These are phyloP conservation scores for Euphorbia corollata DNA, from an alignment of 441 rosid species.

Conservation along the genomic window DNA sequence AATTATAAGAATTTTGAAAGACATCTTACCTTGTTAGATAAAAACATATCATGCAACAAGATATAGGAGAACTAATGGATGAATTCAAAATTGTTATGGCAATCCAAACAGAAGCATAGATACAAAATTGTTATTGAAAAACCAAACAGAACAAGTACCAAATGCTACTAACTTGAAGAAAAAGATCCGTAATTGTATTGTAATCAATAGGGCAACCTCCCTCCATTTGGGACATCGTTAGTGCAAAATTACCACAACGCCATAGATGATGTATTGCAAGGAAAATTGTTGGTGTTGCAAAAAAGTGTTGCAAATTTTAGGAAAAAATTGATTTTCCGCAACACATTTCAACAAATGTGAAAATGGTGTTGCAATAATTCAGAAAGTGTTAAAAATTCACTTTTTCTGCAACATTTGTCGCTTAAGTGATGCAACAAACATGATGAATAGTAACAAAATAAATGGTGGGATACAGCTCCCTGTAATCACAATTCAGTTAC, in stretches of 20 bases:
- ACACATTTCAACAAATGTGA: no score
- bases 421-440: no score
- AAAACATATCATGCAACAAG: background rate
- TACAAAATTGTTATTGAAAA: no score
- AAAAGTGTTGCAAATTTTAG: no score
- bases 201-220: conserved; percentile 98
- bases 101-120: no score
- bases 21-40: background rate
- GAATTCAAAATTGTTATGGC: background rate
- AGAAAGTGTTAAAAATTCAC: no score
- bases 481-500: conserved; percentile 29
- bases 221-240: conserved; percentile 99
- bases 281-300: no score
- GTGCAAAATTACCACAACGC: conserved; percentile 73
- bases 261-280: no score
- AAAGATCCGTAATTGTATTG: conserved; percentile 96
- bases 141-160: background rate
- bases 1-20: background rate
- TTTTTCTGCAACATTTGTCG: no score
- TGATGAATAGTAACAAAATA: no score
- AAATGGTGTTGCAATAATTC: no score
- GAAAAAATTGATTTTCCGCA: no score
- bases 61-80: background rate
- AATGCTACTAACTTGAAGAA: conserved; percentile 68
- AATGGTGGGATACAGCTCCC: conserved; percentile 99